A percentile compares a stretch with the other conserved stretches of the same genome.
Conservation (phyloP, 2,329 filamentous ascomycete genomes). For the Cercospora sesami region DNA sequence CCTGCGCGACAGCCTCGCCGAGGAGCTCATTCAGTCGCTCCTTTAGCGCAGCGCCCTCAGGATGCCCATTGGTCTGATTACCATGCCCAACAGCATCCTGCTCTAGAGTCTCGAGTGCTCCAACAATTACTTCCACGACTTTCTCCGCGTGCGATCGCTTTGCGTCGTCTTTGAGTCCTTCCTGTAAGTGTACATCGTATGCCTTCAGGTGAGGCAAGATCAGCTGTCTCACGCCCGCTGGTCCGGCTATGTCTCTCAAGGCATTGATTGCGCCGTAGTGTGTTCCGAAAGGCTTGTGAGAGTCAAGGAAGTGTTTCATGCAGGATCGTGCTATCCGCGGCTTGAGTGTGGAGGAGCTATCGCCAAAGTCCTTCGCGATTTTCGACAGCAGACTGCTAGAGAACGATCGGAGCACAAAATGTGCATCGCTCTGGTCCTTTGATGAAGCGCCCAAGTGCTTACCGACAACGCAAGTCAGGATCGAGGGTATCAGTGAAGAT, state of each 20-base stretch:
- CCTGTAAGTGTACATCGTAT: constrained; percentile 62
- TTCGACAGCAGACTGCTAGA: constrained; percentile 77
- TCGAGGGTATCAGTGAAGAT: constrained; percentile 73
- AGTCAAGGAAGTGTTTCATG: constrained; percentile 87
- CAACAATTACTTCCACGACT: constrained; percentile 59
- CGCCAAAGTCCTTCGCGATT: constrained; percentile 78
- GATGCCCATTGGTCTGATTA: constrained; percentile 43
- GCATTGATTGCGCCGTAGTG: constrained; percentile 88
- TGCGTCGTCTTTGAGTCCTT: constrained; percentile 56
- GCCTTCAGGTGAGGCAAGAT: constrained; percentile 66
- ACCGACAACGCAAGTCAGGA: constrained; percentile 86
- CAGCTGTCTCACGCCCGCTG: constrained; percentile 63
- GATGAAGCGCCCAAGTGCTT: constrained; percentile 68
- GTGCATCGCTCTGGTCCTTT: constrained; percentile 53
- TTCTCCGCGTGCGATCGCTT: constrained; percentile 61
- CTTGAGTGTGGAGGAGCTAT: constrained; percentile 77
- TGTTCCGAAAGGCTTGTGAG: constrained; percentile 74
- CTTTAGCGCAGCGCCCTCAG: constrained; percentile 43
- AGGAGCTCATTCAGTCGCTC: constrained; percentile 46
- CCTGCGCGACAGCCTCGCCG: constrained; percentile 46
- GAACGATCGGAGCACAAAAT: constrained; percentile 81
- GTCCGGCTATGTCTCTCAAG: constrained; percentile 72
- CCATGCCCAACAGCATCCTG: constrained; percentile 41
- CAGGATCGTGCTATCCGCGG: constrained; percentile 90
- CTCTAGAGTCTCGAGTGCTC: constrained; percentile 56